phyloP scores from a whole-genome alignment of 1,284 basidiomycete species.

The Irpex sp. region DNA sequence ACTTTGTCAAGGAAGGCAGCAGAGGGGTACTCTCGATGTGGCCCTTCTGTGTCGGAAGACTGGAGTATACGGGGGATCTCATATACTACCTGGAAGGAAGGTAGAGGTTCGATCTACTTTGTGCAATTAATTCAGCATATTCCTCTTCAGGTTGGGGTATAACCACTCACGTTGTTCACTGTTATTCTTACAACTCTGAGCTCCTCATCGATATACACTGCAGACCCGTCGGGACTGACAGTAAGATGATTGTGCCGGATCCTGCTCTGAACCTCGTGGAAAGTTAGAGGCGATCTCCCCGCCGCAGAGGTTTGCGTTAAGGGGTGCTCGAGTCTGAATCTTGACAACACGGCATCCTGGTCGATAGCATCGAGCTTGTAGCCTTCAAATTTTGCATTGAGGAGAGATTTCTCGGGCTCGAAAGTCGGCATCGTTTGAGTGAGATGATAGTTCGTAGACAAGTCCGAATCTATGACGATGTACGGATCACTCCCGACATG shows the following conservation, averaged over 20 bases:
- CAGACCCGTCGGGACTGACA: slow-evolving; percentile 41
- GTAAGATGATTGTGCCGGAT: slow-evolving; percentile 84
- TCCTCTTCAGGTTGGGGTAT: neutral
- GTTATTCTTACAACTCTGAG: slow-evolving; percentile 62
- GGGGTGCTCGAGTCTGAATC: slow-evolving; percentile 47
- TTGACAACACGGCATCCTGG: slow-evolving; percentile 50
- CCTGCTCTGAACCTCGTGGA: slow-evolving; percentile 79
- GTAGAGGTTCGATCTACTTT: slow-evolving; percentile 48
- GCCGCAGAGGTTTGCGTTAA: slow-evolving; percentile 62
- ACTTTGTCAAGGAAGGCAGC: slow-evolving; percentile 51
- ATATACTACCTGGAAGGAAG: slow-evolving; percentile 55
- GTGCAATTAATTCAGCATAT: neutral
- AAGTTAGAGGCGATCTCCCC: slow-evolving; percentile 57
- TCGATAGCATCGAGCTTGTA: slow-evolving; percentile 68
- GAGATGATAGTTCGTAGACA: neutral
- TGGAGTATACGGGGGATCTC: slow-evolving; percentile 54
- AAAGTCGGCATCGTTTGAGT: slow-evolving; percentile 23
- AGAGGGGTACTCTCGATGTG: slow-evolving; percentile 76
- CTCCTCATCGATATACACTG: slow-evolving; percentile 70
- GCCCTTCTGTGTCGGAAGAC: slow-evolving; percentile 31
- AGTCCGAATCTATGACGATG: neutral
- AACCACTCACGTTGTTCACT: slow-evolving; percentile 49
- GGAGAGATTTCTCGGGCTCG: slow-evolving; percentile 40
- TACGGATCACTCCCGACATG: neutral
- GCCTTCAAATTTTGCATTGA: slow-evolving; percentile 84